phyloP scores from a whole-genome alignment of 805 yeast genomes.

The Kluyveromyces siamensis region DNA sequence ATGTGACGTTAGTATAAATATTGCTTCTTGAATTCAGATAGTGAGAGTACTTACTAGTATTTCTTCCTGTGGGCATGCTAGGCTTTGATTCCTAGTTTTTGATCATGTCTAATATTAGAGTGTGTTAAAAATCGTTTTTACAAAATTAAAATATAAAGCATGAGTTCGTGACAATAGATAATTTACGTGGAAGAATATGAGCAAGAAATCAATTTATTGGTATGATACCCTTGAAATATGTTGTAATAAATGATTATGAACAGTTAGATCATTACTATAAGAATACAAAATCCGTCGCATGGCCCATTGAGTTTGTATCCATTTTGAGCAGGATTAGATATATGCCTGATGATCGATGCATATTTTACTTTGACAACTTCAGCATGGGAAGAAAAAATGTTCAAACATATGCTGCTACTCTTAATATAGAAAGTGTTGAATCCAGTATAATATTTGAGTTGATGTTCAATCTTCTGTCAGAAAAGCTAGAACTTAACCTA shows the following conservation, averaged over 20 bases:
- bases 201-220: neutral
- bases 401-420: conserved; percentile 9
- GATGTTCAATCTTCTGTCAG: conserved; percentile 14
- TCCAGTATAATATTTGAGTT: conserved; percentile 13
- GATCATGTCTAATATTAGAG: too few species aligned
- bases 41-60: neutral
- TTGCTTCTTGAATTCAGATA: neutral
- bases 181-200: too few species aligned
- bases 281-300: neutral
- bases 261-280: neutral
- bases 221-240: neutral
- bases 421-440: conserved; percentile 8
- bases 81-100: too few species aligned
- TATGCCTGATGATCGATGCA: conserved; percentile 6
- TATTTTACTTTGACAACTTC: conserved; percentile 14
- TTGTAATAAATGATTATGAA: neutral
- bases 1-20: neutral
- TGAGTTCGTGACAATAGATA: too few species aligned
- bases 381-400: conserved; percentile 6
- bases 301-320: conserved; percentile 13
- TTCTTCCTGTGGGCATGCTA: neutral
- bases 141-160: too few species aligned
- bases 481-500: conserved; percentile 11
- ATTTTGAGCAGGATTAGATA: conserved; percentile 12
- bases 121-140: too few species aligned